Conservation (phyloP, 2,329 filamentous ascomycete species). For the Aspergillus phoenicis region DNA sequence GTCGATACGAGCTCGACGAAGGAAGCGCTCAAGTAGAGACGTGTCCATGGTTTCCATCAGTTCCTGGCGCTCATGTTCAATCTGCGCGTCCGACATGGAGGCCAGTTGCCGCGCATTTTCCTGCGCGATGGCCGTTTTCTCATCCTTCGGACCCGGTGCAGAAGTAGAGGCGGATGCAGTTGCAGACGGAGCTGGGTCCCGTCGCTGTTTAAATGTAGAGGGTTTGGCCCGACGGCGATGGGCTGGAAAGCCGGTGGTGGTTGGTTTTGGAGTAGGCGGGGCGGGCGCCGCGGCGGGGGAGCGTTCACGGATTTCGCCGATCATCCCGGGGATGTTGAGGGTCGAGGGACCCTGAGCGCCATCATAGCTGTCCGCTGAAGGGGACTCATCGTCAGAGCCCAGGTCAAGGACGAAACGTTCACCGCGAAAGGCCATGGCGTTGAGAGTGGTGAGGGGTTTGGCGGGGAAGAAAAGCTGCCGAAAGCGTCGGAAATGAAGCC, state of each 20-base stretch:
- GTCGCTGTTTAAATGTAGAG: constrained; percentile 78
- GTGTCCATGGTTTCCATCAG: constrained; percentile 78
- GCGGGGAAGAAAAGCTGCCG: constrained; percentile 12
- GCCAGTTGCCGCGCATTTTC: constrained; percentile 77
- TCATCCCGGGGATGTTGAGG: constrained; percentile 45
- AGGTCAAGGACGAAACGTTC: constrained; percentile 65
- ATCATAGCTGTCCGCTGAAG: constrained; percentile 25
- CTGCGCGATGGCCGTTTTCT: constrained; percentile 73
- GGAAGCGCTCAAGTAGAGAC: constrained; percentile 72
- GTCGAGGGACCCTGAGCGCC: constrained; percentile 17
- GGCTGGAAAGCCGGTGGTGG: constrained; percentile 80
- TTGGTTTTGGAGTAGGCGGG: constrained; percentile 57
- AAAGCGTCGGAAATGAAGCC: constrained; percentile 6
- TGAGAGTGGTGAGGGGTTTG: not conserved
- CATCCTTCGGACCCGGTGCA: constrained; percentile 43
- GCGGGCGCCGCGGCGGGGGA: constrained; percentile 50
- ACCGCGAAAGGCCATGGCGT: constrained; percentile 56
- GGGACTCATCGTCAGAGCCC: constrained; percentile 53
- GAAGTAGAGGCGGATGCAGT: constrained; percentile 8
- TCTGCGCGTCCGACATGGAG: constrained; percentile 79
- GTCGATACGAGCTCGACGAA: constrained; percentile 76
- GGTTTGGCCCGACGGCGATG: constrained; percentile 74
- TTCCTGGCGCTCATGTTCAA: constrained; percentile 76
- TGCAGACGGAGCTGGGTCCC: constrained; percentile 20
- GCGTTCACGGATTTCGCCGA: constrained; percentile 81